phyloP scores from a whole-genome alignment of 768 basidiomycete species.

The Collybia sordida region DNA sequence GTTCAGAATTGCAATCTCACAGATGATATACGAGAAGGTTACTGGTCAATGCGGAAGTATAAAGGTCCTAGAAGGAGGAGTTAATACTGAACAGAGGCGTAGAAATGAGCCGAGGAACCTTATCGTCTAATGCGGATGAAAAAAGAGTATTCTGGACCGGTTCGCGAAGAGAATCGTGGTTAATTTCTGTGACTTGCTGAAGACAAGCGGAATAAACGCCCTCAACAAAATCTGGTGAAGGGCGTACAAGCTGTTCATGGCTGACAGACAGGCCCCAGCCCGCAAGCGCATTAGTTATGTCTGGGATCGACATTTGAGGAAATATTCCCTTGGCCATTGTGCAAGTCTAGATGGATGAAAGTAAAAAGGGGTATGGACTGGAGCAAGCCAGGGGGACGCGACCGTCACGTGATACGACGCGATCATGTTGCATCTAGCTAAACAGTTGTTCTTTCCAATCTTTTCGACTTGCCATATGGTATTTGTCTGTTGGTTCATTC shows the following conservation, averaged over 20 bases:
- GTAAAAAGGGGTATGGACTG: background rate
- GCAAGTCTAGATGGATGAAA: background rate
- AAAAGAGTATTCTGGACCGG: conserved; percentile 57
- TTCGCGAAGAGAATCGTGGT: conserved; percentile 54
- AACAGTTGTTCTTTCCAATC: conserved; percentile 7
- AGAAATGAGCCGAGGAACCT: conserved; percentile 36
- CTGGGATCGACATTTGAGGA: conserved; percentile 61
- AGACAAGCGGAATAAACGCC: conserved; percentile 71
- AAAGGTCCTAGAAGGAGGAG: conserved; percentile 55
- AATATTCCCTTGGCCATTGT: conserved; percentile 54
- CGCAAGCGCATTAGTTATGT: conserved; percentile 63
- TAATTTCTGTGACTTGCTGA: conserved; percentile 67
- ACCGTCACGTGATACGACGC: conserved; percentile 21
- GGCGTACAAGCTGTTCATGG: conserved; percentile 65
- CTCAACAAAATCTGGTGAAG: conserved; percentile 70
- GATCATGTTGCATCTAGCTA: background rate
- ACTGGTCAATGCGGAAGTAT: conserved; percentile 53
- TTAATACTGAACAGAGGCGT: background rate
- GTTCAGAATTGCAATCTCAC: conserved; percentile 33
- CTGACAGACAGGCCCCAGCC: conserved; percentile 71
- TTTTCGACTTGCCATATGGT: background rate
- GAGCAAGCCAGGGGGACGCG: conserved; percentile 16
- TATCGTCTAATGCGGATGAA: conserved; percentile 49
- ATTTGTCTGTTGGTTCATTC: background rate
- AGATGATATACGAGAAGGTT: conserved; percentile 72